phyloP scores from a whole-genome alignment of 1,139 yeast species.

The Blastobotrys indianensis region DNA sequence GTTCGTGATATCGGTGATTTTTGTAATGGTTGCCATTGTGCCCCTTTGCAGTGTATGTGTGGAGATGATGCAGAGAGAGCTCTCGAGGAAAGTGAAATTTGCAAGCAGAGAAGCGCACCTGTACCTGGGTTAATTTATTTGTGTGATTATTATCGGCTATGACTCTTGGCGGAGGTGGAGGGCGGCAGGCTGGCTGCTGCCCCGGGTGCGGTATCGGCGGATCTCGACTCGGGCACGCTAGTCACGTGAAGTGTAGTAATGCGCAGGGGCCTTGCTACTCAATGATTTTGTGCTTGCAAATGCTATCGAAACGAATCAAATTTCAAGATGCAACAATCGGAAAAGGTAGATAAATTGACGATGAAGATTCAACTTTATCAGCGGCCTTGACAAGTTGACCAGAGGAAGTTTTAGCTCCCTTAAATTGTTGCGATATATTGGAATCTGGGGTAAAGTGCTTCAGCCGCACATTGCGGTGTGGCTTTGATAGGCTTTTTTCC shows the following conservation, averaged over 20 bases:
- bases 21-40: slow-evolving; percentile 14
- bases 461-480: no score
- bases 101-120: no score
- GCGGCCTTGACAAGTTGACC: no score
- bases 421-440: no score
- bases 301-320: neutral
- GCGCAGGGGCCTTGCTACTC: neutral
- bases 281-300: neutral
- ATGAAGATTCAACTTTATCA: no score
- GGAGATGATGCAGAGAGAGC: neutral
- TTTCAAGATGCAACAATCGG: no score
- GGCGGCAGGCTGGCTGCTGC: neutral
- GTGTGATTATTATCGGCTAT: neutral
- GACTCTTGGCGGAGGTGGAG: neutral
- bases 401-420: no score
- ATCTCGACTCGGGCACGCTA: no score
- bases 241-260: no score
- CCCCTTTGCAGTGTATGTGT: neutral
- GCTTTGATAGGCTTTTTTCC: no score
- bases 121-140: neutral
- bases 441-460: no score
- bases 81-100: neutral
- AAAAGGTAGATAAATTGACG: no score
- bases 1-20: neutral
- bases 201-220: neutral